A percentile compares a stretch with the other conserved stretches of the same genome.
These are phyloP conservation scores for Westerdykella aurantiaca DNA, from an alignment of 2,329 filamentous ascomycete species.

Conservation along the genomic window DNA sequence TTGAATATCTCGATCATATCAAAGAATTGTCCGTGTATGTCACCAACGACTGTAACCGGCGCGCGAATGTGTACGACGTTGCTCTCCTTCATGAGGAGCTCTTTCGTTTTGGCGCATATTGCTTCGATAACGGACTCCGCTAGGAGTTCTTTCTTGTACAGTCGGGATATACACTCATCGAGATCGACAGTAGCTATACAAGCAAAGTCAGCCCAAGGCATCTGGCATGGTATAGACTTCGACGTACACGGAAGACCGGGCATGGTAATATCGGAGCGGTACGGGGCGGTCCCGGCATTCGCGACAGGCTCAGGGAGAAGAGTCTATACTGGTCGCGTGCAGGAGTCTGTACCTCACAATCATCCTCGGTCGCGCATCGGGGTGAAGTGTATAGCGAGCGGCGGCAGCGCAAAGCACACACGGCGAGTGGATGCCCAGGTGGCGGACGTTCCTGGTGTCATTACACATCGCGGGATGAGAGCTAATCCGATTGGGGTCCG, in stretches of 20 bases:
- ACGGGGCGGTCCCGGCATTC: slow-evolving; percentile 20
- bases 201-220: slow-evolving; percentile 13
- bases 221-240: slow-evolving; percentile 1
- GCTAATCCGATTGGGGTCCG: slow-evolving; percentile 6
- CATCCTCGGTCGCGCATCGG: slow-evolving; percentile 34
- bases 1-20: slow-evolving; percentile 99
- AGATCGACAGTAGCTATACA: slow-evolving; percentile 83
- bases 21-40: slow-evolving; percentile 98
- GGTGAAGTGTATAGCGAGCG: slow-evolving; percentile 6
- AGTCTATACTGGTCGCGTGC: slow-evolving; percentile 34
- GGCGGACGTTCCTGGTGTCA: not conserved
- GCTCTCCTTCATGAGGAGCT: slow-evolving; percentile 98
- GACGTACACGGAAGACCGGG: slow-evolving; percentile 47
- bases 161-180: slow-evolving; percentile 93
- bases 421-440: not conserved
- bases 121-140: slow-evolving; percentile 98
- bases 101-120: slow-evolving; percentile 98
- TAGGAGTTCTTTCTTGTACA: slow-evolving; percentile 95
- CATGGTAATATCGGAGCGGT: slow-evolving; percentile 35
- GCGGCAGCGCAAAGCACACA: slow-evolving; percentile 5
- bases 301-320: slow-evolving; percentile 29
- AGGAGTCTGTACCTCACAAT: slow-evolving; percentile 37
- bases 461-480: slow-evolving; percentile 1
- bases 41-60: slow-evolving; percentile 93
- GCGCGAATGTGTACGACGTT: slow-evolving; percentile 97